These are phyloP conservation scores for Penicillium sp. DNA, from an alignment of 2,329 filamentous ascomycete genomes.

Conservation along the genomic window DNA sequence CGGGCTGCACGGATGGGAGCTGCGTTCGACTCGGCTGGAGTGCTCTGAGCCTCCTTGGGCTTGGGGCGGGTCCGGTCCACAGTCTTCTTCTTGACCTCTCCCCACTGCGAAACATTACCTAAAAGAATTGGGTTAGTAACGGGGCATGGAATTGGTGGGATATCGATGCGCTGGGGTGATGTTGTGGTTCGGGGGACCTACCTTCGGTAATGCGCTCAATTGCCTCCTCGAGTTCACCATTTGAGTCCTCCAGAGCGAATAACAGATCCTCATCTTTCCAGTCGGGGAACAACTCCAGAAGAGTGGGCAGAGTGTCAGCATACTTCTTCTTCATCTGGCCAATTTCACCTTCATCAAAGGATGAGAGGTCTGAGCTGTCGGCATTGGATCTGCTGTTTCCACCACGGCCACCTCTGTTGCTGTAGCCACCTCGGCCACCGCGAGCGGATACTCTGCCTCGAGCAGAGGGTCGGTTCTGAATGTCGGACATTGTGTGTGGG, in stretches of 20 bases:
- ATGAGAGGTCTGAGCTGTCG: slow-evolving; percentile 65
- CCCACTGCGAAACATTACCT: slow-evolving; percentile 55
- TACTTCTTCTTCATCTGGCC: slow-evolving; percentile 91
- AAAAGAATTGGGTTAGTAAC: slow-evolving; percentile 5
- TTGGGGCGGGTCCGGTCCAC: slow-evolving; percentile 48
- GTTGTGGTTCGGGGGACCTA: slow-evolving; percentile 21
- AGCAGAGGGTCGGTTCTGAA: slow-evolving; percentile 78
- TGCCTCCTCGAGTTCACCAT: slow-evolving; percentile 50
- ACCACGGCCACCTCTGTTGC: slow-evolving; percentile 69
- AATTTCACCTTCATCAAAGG: slow-evolving; percentile 80
- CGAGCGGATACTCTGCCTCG: slow-evolving; percentile 89
- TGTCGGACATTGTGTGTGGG: slow-evolving; percentile 79
- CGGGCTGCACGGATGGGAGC: slow-evolving; percentile 42
- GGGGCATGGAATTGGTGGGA: background rate
- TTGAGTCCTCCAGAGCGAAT: slow-evolving; percentile 80
- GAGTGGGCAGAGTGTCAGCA: slow-evolving; percentile 71
- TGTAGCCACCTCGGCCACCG: slow-evolving; percentile 77
- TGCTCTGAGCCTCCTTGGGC: slow-evolving; percentile 44
- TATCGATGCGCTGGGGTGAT: background rate
- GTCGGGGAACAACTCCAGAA: slow-evolving; percentile 91
- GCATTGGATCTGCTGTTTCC: slow-evolving; percentile 69
- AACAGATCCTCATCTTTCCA: slow-evolving; percentile 96
- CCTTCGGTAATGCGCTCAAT: slow-evolving; percentile 55
- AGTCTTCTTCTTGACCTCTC: slow-evolving; percentile 54
- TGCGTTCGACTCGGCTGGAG: slow-evolving; percentile 34